Evolutionary conservation across 2,329 filamentous ascomycete species (phyloP), one percentile per base, ranked within the genome.

Genomic region (Fusarium chaquense): DNA sequence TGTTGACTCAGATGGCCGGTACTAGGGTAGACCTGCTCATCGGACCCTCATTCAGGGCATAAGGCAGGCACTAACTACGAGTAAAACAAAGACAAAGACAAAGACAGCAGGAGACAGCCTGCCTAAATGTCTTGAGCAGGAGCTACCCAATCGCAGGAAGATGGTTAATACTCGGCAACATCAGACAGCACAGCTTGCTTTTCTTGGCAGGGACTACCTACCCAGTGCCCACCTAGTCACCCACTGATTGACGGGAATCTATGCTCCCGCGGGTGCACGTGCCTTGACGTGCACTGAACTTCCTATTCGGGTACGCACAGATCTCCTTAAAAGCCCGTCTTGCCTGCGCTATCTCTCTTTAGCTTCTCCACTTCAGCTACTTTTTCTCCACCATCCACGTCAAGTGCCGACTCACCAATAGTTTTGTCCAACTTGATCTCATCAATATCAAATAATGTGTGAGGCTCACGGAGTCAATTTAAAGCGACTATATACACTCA

Each of bases 171-270:
- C 15, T 24, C 40, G 22, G 33, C 47, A 28, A 9, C 12, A 18
- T 51, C 36, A 38, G n/a, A 18, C 47, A 51, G 57, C 66, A 18
- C 47, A 51, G 57, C 66, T 62, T 72, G 54, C 67, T 54, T 54
- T 59, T 52, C 62, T 69, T 70, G 69, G 62, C 45, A 65, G 70
- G 64, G 62, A 51, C 65, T 51, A 28, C 32, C 47, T 40, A n/a
- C n/a, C 36, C 43, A 35, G 24, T 40, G 36, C n/a, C 36, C 43
- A 35, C 33, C 58, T 32, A 57, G 28, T 56, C 43, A 35, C 33
- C 58, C 35, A 57, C 32, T 56, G 59, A 53, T 36, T 50, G 63
- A 62, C 67, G 72, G 72, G 62, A 73, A 74, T 73, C 72, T 69
- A 55, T 38, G 47, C 40, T 70, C 70, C 62, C 65, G 65, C 56